Evolutionary conservation across 345 rosid species (phyloP), one percentile per base, ranked within the genome.

Genomic region (Erysimum cheiranthoides): DNA sequence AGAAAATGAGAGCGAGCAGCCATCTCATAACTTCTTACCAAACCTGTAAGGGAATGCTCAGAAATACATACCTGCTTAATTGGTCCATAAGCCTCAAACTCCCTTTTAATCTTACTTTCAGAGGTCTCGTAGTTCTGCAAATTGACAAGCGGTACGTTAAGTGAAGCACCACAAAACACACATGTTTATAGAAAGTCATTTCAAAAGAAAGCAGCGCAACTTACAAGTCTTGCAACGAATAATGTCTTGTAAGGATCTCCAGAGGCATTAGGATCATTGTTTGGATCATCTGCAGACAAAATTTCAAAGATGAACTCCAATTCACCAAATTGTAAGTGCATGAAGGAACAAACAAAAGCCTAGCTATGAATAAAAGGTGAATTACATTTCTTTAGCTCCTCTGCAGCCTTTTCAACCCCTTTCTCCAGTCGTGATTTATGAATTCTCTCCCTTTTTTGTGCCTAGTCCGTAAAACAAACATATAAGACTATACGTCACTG

Each of bases 241-340:
- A 95, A 59, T 27, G 97, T 95, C 88, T 95, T 95, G 87, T 90
- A 95, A 54, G 99, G 99, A 87, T 95, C 99, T 80, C 99, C 98
- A 10, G 98, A 82, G 54, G 90, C 81, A 64, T 83, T 88, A 49
- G 96, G 86, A 53, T 95, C 99, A 42, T 36, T 88, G 68, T 2
- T 82, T 49, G 99, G 96, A 81, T 95, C 96, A 90, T 90, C 99
- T 95, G 89, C 78, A 71, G 7, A 40, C 16, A 64, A 68, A 64
- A 49, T 38, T 36, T 30, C 7, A 16, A 59, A 63, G 27, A 68
- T 35, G 10, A 52, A 64, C 11, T 39, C 36, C 43, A 49, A 66
- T 38, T 50, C 12, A 46, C 61, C 61, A 61, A 61, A 51, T 3
- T 32, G 42, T 8, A 74, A 61, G 61, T 12, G 6, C 45, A 51